A percentile compares a stretch with the other conserved stretches of the same genome.
Evolutionary conservation across 306 rosid species (phyloP).

Genomic region (Trichosanthes cucumerina): DNA sequence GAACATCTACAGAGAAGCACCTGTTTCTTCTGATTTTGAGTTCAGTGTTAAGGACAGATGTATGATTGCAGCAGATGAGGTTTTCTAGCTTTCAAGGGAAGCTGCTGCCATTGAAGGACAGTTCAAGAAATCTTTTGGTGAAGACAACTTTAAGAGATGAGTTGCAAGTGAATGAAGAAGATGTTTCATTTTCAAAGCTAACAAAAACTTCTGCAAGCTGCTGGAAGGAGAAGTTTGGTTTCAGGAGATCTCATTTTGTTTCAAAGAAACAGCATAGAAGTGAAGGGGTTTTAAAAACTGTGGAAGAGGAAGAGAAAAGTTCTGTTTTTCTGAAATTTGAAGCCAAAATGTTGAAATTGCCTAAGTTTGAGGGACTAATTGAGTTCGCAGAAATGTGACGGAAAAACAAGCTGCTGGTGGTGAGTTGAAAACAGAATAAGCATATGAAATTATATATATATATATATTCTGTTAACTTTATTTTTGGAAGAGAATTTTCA

Average conservation of each 20-base stretch:
- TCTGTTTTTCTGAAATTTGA: constrained; percentile 28
- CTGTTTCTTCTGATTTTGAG: constrained; percentile 89
- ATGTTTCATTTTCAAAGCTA: constrained; percentile 25
- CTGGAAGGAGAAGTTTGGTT: constrained; percentile 74
- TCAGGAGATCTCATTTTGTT: constrained; percentile 30
- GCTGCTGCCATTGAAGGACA: constrained; percentile 63
- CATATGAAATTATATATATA: too few species aligned
- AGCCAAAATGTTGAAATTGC: too few species aligned
- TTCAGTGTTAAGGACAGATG: constrained; percentile 60
- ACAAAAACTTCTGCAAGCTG: constrained; percentile 40
- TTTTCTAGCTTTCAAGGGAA: constrained; percentile 58
- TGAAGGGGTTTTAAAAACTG: constrained; percentile 42
- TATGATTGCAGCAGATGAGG: constrained; percentile 82
- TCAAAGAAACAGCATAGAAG: constrained; percentile 40
- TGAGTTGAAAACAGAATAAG: too few species aligned
- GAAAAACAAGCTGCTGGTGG: too few species aligned
- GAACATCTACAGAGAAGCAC: constrained; percentile 69
- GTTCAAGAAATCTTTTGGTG: constrained; percentile 22
- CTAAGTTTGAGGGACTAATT: too few species aligned
- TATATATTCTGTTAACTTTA: background rate
- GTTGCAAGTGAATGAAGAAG: constrained; percentile 29
- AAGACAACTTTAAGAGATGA: constrained; percentile 77
- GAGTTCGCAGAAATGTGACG: too few species aligned
- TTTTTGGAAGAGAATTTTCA: background rate
- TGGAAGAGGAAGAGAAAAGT: constrained; percentile 43